A percentile compares a stretch with the other conserved stretches of the same genome.
Evolutionary conservation across 352 stramenopile species (phyloP).

Genomic region (Phytophthora pinifolia): DNA sequence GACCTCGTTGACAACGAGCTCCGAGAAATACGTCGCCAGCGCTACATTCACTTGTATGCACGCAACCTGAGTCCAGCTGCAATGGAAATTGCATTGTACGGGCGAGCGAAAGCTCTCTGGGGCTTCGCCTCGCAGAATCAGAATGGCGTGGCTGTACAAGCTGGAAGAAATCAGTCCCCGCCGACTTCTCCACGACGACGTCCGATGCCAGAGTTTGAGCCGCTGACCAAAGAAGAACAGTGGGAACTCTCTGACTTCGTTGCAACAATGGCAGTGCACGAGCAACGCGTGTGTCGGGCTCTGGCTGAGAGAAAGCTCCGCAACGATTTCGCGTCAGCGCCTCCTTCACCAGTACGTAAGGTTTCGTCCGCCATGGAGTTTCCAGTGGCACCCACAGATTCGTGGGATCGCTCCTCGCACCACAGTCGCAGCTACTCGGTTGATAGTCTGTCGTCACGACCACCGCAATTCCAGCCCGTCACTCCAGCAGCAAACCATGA

Average conservation of each 20-base stretch:
- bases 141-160: slow-evolving; percentile 1
- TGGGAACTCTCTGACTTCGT: slow-evolving; percentile 77
- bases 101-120: slow-evolving; percentile 30
- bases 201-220: slow-evolving; percentile 29
- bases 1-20: slow-evolving; percentile 23
- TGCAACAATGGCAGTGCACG: slow-evolving; percentile 38
- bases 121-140: slow-evolving; percentile 11
- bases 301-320: slow-evolving; percentile 43
- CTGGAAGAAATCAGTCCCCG: slow-evolving; percentile 1
- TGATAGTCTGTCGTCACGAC: slow-evolving; percentile 5
- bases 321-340: slow-evolving; percentile 27
- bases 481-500: slow-evolving; percentile 25
- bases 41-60: slow-evolving; percentile 64
- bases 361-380: slow-evolving; percentile 28
- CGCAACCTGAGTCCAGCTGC: slow-evolving; percentile 45
- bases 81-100: slow-evolving; percentile 45
- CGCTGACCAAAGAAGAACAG: slow-evolving; percentile 44
- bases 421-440: slow-evolving; percentile 31
- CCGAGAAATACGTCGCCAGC: slow-evolving; percentile 30
- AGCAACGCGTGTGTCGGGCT: slow-evolving; percentile 54
- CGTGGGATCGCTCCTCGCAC: slow-evolving; percentile 2
- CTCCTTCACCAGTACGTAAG: slow-evolving; percentile 29
- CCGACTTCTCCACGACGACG: slow-evolving; percentile 18
- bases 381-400: slow-evolving; percentile 16
- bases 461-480: slow-evolving; percentile 4